Evolutionary conservation across 495 filamentous ascomycete species (phyloP).

Genomic region (Penicillium ucsense): DNA sequence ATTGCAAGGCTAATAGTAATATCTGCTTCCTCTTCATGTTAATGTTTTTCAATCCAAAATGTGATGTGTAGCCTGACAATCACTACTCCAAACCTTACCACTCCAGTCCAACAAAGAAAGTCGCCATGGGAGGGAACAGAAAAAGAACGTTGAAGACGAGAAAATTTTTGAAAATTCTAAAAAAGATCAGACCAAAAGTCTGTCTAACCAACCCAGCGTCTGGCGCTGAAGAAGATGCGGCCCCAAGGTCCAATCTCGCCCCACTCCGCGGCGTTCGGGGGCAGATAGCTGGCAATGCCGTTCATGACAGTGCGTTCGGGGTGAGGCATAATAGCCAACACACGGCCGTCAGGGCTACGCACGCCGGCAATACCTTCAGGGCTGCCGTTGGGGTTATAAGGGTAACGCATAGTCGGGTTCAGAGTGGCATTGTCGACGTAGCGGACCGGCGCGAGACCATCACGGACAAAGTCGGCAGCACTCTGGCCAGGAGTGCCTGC

Average conservation of each 20-base stretch:
- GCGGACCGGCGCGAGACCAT: constrained; percentile 58
- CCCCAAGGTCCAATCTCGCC: constrained; percentile 86
- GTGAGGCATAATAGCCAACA: constrained; percentile 93
- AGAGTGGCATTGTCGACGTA: constrained; percentile 73
- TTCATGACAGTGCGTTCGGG: constrained; percentile 85
- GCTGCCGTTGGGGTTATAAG: constrained; percentile 89
- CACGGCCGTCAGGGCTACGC: constrained; percentile 68
- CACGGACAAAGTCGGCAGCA: constrained; percentile 44
- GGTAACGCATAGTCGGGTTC: constrained; percentile 70
- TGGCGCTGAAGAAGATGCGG: constrained; percentile 67
- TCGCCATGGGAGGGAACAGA: constrained; percentile 2
- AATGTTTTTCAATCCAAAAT: constrained; percentile 6
- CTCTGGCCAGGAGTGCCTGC: constrained; percentile 28
- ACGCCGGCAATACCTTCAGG: constrained; percentile 80
- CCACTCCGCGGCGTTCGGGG: constrained; percentile 57
- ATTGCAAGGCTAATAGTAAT: neutral
- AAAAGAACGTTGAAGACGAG: constrained; percentile 2
- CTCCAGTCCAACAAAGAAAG: constrained; percentile 3
- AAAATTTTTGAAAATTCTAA: neutral
- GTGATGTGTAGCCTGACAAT: neutral
- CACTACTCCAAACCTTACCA: constrained; percentile 2
- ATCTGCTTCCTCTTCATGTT: constrained; percentile 1
- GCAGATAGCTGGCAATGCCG: constrained; percentile 70
- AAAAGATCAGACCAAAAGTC: neutral
- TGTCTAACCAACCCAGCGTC: constrained; percentile 71